These are phyloP conservation scores for Hordeum vulgare DNA, from an alignment of 176 grass and related monocot genomes.

Conservation along the genomic window DNA sequence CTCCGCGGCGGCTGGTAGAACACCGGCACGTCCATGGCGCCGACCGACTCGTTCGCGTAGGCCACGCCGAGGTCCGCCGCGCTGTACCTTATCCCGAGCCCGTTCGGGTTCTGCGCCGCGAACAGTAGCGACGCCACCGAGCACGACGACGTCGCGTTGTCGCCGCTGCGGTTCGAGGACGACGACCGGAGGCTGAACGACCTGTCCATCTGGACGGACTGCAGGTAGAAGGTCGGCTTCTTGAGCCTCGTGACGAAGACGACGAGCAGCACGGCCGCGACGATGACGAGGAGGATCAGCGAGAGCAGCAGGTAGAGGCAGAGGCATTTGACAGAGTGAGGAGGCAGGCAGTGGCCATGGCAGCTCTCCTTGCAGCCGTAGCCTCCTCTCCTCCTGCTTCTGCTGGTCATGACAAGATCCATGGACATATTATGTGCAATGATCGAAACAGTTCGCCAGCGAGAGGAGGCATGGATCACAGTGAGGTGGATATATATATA, in stretches of 20 bases:
- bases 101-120: conserved; percentile 60
- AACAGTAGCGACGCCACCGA: conserved; percentile 61
- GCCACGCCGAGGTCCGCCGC: conserved; percentile 46
- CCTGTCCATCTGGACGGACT: conserved; percentile 55
- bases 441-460: not conserved
- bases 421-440: not conserved
- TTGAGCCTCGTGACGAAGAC: conserved; percentile 51
- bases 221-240: conserved; percentile 71
- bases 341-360: conserved; percentile 9
- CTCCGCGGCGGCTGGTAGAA: conserved; percentile 80
- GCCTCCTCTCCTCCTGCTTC: not conserved
- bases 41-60: conserved; percentile 54
- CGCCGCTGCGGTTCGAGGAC: conserved; percentile 8
- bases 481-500: conserved; percentile 35
- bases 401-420: not conserved
- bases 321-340: conserved; percentile 27
- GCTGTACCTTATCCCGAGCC: conserved; percentile 72
- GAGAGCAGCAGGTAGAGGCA: conserved; percentile 38
- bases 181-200: conserved; percentile 37
- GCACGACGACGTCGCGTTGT: conserved; percentile 40
- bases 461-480: conserved; percentile 17
- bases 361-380: conserved; percentile 14
- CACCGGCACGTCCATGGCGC: conserved; percentile 54
- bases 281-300: conserved; percentile 34
- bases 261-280: conserved; percentile 36